Conservation (phyloP, 2,329 filamentous ascomycete genomes). For the Piedraia hortae region DNA sequence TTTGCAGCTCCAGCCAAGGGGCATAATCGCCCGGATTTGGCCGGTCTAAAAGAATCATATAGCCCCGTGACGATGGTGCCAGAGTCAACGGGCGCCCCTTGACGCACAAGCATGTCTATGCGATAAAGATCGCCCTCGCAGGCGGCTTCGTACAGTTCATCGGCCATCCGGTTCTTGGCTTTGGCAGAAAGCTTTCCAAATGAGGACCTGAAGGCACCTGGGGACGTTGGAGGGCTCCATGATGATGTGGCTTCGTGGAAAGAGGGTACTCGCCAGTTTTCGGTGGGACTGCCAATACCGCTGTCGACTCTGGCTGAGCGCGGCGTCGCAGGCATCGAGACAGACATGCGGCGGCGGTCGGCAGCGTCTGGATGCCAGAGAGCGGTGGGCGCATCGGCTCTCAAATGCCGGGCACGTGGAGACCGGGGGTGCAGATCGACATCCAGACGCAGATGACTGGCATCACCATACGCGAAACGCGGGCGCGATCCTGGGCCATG, state of each 20-base stretch:
- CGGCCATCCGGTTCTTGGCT: conserved; percentile 6
- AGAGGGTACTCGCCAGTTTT: no score
- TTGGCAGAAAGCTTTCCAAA: conserved; percentile 3
- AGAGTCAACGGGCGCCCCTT: conserved; percentile 9
- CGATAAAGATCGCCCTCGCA: conserved; percentile 9
- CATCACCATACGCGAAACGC: no score
- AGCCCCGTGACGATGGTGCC: conserved; percentile 7
- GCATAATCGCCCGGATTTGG: conserved; percentile 10
- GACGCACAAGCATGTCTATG: conserved; percentile 7
- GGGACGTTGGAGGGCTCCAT: conserved; percentile 11
- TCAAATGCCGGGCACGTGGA: no score
- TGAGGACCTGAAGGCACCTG: conserved; percentile 2
- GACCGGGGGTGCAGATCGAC: no score
- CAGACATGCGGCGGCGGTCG: no score
- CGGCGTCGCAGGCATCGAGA: no score
- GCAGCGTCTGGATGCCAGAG: no score
- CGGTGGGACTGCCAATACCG: no score
- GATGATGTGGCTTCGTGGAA: conserved; percentile 8
- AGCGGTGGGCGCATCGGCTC: no score
- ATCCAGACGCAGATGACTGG: no score
- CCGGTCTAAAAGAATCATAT: conserved; percentile 12
- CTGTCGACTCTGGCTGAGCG: no score
- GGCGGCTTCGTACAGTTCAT: conserved; percentile 8
- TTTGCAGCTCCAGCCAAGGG: conserved; percentile 11
- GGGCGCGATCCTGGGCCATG: no score